These are phyloP conservation scores for Podaxis sp. DNA, from an alignment of 768 basidiomycete genomes.

Conservation along the genomic window DNA sequence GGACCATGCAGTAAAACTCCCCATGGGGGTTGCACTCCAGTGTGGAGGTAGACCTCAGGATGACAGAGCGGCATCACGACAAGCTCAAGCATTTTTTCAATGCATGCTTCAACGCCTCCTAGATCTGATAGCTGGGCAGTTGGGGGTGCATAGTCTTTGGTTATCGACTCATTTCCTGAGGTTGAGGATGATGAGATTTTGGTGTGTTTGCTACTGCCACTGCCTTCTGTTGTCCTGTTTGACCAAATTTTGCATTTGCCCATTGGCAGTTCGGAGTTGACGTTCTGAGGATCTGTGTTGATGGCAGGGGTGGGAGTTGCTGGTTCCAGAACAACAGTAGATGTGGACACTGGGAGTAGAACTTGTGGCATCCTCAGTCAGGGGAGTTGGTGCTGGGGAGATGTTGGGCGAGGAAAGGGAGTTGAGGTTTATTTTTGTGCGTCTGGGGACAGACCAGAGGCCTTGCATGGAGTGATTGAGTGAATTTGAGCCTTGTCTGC, in stretches of 20 bases:
- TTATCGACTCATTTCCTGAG: conserved; percentile 29
- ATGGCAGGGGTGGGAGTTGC: conserved; percentile 14
- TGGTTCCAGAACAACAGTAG: conserved; percentile 16
- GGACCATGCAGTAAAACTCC: conserved; percentile 95
- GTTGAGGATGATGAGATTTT: conserved; percentile 37
- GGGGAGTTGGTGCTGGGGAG: conserved; percentile 24
- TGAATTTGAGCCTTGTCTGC: conserved; percentile 70
- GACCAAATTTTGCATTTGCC: conserved; percentile 69
- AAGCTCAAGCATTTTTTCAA: conserved; percentile 95
- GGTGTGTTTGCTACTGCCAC: conserved; percentile 51
- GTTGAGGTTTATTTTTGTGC: conserved; percentile 73
- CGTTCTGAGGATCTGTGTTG: conserved; percentile 20
- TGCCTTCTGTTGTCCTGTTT: conserved; percentile 48
- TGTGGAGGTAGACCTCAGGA: conserved; percentile 93
- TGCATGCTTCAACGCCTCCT: conserved; percentile 81
- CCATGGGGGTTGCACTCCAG: conserved; percentile 88
- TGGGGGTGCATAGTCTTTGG: conserved; percentile 75
- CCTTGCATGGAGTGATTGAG: conserved; percentile 81
- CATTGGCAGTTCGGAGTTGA: conserved; percentile 13
- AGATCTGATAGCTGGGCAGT: conserved; percentile 77
- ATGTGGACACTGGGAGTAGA: conserved; percentile 18
- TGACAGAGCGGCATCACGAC: conserved; percentile 94
- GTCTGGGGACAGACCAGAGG: conserved; percentile 65
- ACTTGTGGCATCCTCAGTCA: conserved; percentile 23
- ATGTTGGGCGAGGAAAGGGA: conserved; percentile 30